Evolutionary conservation across 2,329 filamentous ascomycete genomes (phyloP).

Genomic region (Cercospora sojina): DNA sequence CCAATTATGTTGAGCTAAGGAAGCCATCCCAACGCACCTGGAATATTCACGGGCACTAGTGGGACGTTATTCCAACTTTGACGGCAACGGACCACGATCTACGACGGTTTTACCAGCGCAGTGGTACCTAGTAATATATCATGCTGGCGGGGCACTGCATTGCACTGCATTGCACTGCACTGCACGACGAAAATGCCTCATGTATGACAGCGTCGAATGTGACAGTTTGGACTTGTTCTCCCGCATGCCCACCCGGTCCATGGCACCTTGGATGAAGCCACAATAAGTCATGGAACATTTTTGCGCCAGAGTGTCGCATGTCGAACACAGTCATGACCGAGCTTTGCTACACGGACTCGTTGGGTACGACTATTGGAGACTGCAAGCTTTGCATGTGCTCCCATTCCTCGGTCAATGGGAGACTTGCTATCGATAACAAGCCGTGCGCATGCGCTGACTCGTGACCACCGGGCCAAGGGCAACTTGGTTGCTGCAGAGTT

Average conservation of each 20-base stretch:
- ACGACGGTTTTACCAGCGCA: neutral
- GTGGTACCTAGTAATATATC: neutral
- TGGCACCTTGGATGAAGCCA: neutral
- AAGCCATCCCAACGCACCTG: neutral
- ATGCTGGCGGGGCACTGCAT: neutral
- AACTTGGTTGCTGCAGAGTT: neutral
- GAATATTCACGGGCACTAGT: neutral
- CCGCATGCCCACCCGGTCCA: neutral
- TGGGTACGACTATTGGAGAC: neutral
- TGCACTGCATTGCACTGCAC: neutral
- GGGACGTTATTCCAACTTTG: neutral
- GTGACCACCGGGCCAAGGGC: neutral
- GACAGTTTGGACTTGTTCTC: neutral
- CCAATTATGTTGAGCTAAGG: neutral
- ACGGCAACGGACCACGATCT: neutral
- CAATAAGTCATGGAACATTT: neutral
- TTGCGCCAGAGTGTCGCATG: neutral
- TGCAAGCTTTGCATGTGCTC: neutral
- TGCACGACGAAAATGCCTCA: neutral
- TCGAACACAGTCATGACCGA: neutral
- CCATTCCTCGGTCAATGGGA: neutral
- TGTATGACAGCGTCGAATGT: neutral
- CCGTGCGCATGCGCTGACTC: neutral
- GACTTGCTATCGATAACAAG: neutral
- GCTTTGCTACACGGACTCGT: neutral